Base-by-base conservation (phyloP, 2,329 filamentous ascomycete genomes). In the Colletotrichum camelliae region DNA sequence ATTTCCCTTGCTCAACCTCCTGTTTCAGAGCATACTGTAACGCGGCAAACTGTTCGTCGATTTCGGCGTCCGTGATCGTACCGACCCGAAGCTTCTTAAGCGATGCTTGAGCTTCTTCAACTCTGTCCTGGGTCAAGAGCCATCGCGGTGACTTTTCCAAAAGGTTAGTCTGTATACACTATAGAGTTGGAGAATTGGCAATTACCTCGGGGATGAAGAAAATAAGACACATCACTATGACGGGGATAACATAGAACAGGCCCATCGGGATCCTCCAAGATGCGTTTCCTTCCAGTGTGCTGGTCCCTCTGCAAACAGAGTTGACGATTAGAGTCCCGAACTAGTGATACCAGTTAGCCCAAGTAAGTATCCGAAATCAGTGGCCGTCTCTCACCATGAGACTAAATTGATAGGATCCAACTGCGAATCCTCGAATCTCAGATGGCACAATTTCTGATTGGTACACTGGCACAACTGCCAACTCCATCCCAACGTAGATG, bases 401-500 rank as follows among this genome's bases (percentile, higher is more conserved):
- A 31, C 81, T 81, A 13, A 85, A 77, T 48, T 85, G 83, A 75
- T 85, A 86, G 0, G 83, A 80, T 16, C 81, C 82, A 4, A 85
- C 84, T 18, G 81, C 79, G 21, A 85, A 79, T 0, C 84, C 84
- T 29, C 84, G 82, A 4, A 80, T 78, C 7, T 78, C 72, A 6
- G 78, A 77, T 0, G 83, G 83, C 3, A 82, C 79, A 33, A 84
- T 80, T 77, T 85, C 84, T 1, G 84, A 83, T 67, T 85, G 83
- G n/a, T 81, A 85, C 0, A 82, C 79, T 0, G 86, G 86, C 0
- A 86, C 82, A 2, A 84, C 79, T 1, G 85, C 81, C 21, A 86
- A 80, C 72, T 86, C 84, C 81, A 85, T 86, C 10, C 85, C 85
- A 21, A 86, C 79, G 61, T 86, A 86, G 21, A 84, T 72, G 66